These are phyloP conservation scores for Plasmodium relictum DNA, from an alignment of 169 alveolate species.

Conservation along the genomic window DNA sequence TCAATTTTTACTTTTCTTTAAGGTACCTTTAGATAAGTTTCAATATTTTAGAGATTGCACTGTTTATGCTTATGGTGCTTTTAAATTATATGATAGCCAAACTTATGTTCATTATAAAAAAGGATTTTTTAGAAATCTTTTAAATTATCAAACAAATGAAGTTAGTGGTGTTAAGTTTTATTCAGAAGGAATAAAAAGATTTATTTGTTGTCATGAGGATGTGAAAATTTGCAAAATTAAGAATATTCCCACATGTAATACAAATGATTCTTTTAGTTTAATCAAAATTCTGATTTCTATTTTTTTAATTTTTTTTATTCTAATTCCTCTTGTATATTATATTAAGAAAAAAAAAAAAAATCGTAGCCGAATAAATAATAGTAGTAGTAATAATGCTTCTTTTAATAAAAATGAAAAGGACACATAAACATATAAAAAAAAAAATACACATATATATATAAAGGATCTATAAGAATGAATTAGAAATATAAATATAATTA, in stretches of 20 bases:
- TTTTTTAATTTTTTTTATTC: neutral
- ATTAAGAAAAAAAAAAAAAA: slow-evolving; percentile 7
- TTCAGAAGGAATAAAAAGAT: slow-evolving; percentile 47
- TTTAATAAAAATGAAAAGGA: neutral
- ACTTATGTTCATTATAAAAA: slow-evolving; percentile 21
- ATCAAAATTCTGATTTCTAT: slow-evolving; percentile 20
- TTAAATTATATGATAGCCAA: slow-evolving; percentile 51
- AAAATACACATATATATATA: too few species aligned
- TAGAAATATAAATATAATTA: neutral
- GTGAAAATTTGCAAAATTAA: slow-evolving; percentile 19
- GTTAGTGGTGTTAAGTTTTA: slow-evolving; percentile 34
- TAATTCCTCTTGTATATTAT: slow-evolving; percentile 21
- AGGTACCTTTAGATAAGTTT: slow-evolving; percentile 44
- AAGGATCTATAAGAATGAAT: too few species aligned
- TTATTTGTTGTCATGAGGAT: slow-evolving; percentile 47
- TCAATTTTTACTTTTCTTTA: slow-evolving; percentile 56
- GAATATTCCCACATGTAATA: slow-evolving; percentile 34
- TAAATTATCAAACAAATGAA: slow-evolving; percentile 22
- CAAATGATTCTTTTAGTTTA: slow-evolving; percentile 11
- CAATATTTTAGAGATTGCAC: slow-evolving; percentile 23
- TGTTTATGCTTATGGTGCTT: slow-evolving; percentile 71
- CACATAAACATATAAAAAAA: neutral
- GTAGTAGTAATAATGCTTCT: neutral
- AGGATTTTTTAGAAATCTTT: slow-evolving; percentile 24
- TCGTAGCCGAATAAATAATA: neutral